phyloP scores from a whole-genome alignment of 2,329 filamentous ascomycete genomes.

The Colletotrichum eleusines region DNA sequence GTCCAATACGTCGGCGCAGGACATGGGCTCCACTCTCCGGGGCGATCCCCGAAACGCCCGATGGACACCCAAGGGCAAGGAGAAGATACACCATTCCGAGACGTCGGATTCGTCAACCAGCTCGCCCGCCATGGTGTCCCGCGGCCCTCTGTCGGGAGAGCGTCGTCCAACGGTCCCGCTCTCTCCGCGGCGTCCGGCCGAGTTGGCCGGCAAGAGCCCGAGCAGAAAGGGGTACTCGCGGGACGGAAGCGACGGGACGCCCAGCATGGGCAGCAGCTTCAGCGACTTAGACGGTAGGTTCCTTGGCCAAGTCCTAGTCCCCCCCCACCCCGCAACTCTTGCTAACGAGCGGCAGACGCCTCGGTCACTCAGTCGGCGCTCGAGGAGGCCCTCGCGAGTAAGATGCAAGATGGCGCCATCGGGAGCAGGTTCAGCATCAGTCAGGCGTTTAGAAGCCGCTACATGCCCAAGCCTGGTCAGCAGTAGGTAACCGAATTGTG shows the following conservation, averaged over 20 bases:
- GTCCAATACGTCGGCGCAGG: conserved; percentile 54
- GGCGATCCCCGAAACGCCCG: conserved; percentile 57
- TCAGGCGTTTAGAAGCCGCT: conserved; percentile 73
- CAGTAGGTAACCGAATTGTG: conserved; percentile 32
- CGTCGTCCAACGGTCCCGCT: conserved; percentile 58
- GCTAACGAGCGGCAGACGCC: conserved; percentile 66
- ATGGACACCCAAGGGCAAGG: conserved; percentile 49
- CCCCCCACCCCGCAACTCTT: too few relatives aligned
- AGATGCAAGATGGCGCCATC: conserved; percentile 72
- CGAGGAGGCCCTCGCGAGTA: conserved; percentile 81
- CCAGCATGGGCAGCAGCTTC: conserved; percentile 87
- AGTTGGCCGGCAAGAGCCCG: conserved; percentile 68
- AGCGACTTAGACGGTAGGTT: conserved; percentile 81
- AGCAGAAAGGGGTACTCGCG: conserved; percentile 63
- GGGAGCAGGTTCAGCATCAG: conserved; percentile 77
- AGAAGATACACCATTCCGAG: conserved; percentile 60
- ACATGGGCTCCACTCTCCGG: conserved; percentile 66
- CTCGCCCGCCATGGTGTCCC: conserved; percentile 58
- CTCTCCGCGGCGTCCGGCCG: conserved; percentile 70
- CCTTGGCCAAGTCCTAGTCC: conserved; percentile 18
- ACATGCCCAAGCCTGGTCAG: conserved; percentile 54
- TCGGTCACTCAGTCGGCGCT: conserved; percentile 85
- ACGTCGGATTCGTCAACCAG: conserved; percentile 74
- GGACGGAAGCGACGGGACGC: conserved; percentile 78
- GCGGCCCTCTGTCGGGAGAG: conserved; percentile 49